These are phyloP conservation scores for Bolboschoenoplectus hybrid DNA, from an alignment of 202 grass and related monocot species.

Conservation along the genomic window DNA sequence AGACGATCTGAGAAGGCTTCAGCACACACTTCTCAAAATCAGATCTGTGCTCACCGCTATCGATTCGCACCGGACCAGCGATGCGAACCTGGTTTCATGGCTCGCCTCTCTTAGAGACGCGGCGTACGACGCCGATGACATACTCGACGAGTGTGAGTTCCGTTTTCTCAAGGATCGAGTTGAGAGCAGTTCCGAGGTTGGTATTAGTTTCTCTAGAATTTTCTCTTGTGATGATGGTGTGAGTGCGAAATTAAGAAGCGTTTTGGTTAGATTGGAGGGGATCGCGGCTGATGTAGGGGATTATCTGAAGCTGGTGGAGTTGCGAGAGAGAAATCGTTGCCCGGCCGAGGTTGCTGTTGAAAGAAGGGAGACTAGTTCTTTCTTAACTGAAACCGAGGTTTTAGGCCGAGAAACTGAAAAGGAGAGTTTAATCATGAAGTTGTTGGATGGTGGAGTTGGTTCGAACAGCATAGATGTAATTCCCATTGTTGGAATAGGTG, in stretches of 20 bases:
- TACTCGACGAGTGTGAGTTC: conserved; percentile 39
- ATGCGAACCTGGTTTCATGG: conserved; percentile 36
- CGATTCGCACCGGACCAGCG: conserved; percentile 26
- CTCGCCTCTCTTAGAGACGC: conserved; percentile 39
- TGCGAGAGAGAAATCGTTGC: conserved; percentile 28
- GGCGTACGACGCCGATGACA: conserved; percentile 45
- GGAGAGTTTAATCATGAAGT: conserved; percentile 34
- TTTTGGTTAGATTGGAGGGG: conserved; percentile 43
- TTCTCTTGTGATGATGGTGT: not conserved
- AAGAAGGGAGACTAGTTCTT: conserved; percentile 45
- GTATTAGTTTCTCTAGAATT: conserved; percentile 35
- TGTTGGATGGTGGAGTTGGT: conserved; percentile 31
- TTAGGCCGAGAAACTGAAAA: conserved; percentile 42
- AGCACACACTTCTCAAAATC: conserved; percentile 32
- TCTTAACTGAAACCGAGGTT: conserved; percentile 34
- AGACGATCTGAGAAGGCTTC: conserved; percentile 38
- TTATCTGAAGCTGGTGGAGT: conserved; percentile 35
- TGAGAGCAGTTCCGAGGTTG: not conserved
- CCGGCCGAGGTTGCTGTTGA: not conserved
- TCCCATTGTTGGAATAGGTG: conserved; percentile 49
- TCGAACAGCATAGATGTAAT: conserved; percentile 39
- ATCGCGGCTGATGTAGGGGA: conserved; percentile 24
- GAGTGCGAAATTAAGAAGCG: conserved; percentile 16
- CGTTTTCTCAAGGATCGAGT: not conserved
- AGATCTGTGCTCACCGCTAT: conserved; percentile 26